Conservation (phyloP, 805 yeast species). For the Monosporozyma solicola region DNA sequence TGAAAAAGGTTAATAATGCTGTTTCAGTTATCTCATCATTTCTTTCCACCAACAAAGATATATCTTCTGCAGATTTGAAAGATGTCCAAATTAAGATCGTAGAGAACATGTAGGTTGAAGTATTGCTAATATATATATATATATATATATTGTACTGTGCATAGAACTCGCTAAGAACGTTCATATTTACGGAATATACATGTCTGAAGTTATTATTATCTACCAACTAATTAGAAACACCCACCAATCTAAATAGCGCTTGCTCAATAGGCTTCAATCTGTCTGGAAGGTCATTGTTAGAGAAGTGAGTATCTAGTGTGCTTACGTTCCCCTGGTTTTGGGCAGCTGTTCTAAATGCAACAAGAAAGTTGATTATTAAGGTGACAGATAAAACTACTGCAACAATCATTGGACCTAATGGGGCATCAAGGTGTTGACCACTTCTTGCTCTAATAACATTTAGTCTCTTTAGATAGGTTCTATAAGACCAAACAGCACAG, state of each 20-base stretch:
- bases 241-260: slow-evolving; percentile 28
- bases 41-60: slow-evolving; percentile 7
- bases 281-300: slow-evolving; percentile 8
- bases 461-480: slow-evolving; percentile 61
- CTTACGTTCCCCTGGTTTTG: neutral
- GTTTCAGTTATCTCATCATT: slow-evolving; percentile 18
- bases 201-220: neutral
- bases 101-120: neutral
- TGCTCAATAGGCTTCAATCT: slow-evolving; percentile 25
- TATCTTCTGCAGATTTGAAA: slow-evolving; percentile 12
- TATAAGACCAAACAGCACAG: slow-evolving; percentile 84
- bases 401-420: slow-evolving; percentile 78
- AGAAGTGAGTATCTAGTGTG: neutral
- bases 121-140: neutral
- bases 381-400: slow-evolving; percentile 61
- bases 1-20: slow-evolving; percentile 23
- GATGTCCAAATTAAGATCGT: slow-evolving; percentile 24
- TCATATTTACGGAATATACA: neutral
- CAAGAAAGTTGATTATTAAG: slow-evolving; percentile 60
- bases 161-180: neutral
- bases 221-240: slow-evolving; percentile 15
- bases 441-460: slow-evolving; percentile 69
- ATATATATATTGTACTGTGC: neutral
- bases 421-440: slow-evolving; percentile 80
- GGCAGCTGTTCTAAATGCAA: slow-evolving; percentile 43